Evolutionary conservation across 2,329 filamentous ascomycete species (phyloP).

Genomic region (Teratosphaeria zuluensis): DNA sequence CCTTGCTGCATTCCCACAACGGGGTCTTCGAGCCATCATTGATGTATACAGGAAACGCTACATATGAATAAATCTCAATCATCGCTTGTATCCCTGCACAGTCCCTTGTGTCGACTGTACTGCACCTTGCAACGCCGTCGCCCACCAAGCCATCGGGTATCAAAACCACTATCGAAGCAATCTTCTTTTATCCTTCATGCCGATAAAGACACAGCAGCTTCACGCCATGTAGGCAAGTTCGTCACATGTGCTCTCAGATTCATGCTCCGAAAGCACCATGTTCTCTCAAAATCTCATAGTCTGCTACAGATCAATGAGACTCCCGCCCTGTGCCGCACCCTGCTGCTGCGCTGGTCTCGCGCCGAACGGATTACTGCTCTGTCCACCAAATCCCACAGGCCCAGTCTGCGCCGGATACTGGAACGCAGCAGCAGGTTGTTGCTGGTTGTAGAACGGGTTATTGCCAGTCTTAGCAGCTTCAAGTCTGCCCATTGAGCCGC

Average conservation of each 20-base stretch:
- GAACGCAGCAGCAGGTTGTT: conserved; percentile 26
- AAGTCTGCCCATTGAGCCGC: conserved; percentile 58
- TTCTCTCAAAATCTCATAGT: not conserved
- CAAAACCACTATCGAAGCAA: not conserved
- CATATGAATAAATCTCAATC: not conserved
- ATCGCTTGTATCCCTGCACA: not conserved
- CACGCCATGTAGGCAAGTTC: not conserved
- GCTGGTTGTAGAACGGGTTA: conserved; percentile 79
- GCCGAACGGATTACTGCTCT: conserved; percentile 48
- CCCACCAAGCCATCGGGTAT: not conserved
- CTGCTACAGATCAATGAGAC: conserved; percentile 48
- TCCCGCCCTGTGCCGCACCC: conserved; percentile 36
- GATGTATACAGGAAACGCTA: not conserved
- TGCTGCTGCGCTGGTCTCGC: conserved; percentile 36
- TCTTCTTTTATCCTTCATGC: not conserved
- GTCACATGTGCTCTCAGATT: not conserved
- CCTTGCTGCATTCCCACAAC: no score
- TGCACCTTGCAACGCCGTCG: not conserved
- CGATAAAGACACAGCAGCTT: not conserved
- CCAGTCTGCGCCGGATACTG: conserved; percentile 43
- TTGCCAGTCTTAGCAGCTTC: conserved; percentile 61
- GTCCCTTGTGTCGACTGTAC: not conserved
- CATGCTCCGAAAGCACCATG: not conserved
- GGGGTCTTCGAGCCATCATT: no score
- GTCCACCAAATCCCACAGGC: conserved; percentile 33